These are phyloP conservation scores for Ascochyta pisi DNA, from an alignment of 2,329 filamentous ascomycete species.

Conservation along the genomic window DNA sequence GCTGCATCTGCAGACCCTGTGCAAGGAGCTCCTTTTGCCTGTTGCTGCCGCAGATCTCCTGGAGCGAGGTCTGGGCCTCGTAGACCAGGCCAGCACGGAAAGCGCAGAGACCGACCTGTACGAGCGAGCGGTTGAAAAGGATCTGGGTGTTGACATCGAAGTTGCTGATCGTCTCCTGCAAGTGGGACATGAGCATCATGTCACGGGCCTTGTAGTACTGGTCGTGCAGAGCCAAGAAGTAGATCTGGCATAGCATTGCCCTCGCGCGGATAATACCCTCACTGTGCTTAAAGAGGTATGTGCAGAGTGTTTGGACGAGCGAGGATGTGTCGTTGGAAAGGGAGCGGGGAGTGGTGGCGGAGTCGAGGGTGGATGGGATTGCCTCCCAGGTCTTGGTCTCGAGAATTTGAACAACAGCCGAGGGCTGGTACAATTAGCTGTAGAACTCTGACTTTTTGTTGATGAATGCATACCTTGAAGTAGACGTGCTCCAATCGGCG, in stretches of 20 bases:
- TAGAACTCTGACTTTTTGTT: background rate
- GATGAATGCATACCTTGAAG: conserved; percentile 75
- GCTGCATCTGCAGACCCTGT: conserved; percentile 97
- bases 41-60: conserved; percentile 97
- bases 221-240: conserved; percentile 96
- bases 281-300: conserved; percentile 92
- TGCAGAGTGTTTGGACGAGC: conserved; percentile 87
- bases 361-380: conserved; percentile 73
- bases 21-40: conserved; percentile 97
- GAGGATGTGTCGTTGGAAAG: conserved; percentile 71
- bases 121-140: conserved; percentile 96
- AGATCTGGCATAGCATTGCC: conserved; percentile 98
- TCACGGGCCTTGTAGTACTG: conserved; percentile 98
- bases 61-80: conserved; percentile 95
- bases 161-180: conserved; percentile 95
- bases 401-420: conserved; percentile 89
- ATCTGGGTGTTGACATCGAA: conserved; percentile 98
- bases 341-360: conserved; percentile 77
- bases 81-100: conserved; percentile 98
- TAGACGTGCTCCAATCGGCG: conserved; percentile 95
- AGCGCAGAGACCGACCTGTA: conserved; percentile 96
- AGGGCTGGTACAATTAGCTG: conserved; percentile 64
- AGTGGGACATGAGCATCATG: conserved; percentile 99
- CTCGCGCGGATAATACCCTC: conserved; percentile 95
- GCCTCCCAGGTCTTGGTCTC: conserved; percentile 94